Evolutionary conservation across 2,329 filamentous ascomycete genomes (phyloP).

Genomic region (Aureobasidium sp.): DNA sequence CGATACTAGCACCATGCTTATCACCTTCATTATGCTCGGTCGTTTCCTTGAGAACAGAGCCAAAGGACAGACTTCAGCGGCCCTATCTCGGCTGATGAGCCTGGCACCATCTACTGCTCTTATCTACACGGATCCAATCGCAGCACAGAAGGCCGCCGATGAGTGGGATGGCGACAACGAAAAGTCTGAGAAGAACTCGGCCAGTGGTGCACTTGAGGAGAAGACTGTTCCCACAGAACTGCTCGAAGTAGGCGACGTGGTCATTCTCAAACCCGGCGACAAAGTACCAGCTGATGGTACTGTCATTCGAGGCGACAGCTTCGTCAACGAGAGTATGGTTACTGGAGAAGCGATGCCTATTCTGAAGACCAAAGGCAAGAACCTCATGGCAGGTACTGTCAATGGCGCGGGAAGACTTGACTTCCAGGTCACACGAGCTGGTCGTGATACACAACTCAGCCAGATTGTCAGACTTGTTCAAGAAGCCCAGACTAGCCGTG

Average conservation of each 20-base stretch:
- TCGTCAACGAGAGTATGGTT: constrained; percentile 96
- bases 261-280: constrained; percentile 86
- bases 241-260: constrained; percentile 86
- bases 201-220: constrained; percentile 65
- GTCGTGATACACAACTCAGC: constrained; percentile 90
- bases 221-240: constrained; percentile 83
- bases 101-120: constrained; percentile 93
- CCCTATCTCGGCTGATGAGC: constrained; percentile 89
- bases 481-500: constrained; percentile 87
- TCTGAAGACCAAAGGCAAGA: constrained; percentile 70
- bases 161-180: constrained; percentile 49
- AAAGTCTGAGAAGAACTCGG: constrained; percentile 35
- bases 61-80: constrained; percentile 93
- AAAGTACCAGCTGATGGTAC: constrained; percentile 92
- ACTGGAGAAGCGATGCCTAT: constrained; percentile 96
- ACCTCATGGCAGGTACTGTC: constrained; percentile 86
- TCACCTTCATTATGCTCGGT: constrained; percentile 88
- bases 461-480: constrained; percentile 99
- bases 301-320: constrained; percentile 82
- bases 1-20: constrained; percentile 96
- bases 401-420: constrained; percentile 89
- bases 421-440: constrained; percentile 84
- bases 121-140: constrained; percentile 91
- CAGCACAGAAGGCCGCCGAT: constrained; percentile 82
- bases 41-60: constrained; percentile 89